phyloP scores from a whole-genome alignment of 2,329 filamentous ascomycete species.

The Pseudogymnoascus sp. region DNA sequence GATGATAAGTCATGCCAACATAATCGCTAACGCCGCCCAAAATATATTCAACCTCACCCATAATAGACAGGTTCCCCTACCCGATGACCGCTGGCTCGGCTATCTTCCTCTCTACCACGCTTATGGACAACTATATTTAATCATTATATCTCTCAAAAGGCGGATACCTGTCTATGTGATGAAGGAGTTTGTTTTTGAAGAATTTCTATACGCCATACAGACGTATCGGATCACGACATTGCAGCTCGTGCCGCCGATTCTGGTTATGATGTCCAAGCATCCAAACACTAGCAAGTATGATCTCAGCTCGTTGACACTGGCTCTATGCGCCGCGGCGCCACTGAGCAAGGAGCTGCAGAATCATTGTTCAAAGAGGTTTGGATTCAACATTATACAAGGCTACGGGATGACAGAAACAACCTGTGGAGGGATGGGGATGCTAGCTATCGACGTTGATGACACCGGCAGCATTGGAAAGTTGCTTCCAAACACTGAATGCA shows the following conservation, averaged over 20 bases:
- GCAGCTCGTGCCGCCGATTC: constrained; percentile 49
- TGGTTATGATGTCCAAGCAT: constrained; percentile 54
- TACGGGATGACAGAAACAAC: constrained; percentile 57
- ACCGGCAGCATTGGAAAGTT: constrained; percentile 47
- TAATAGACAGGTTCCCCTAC: constrained; percentile 25
- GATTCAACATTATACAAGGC: constrained; percentile 41
- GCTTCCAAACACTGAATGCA: constrained; percentile 46
- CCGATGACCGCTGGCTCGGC: constrained; percentile 43
- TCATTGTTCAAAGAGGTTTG: constrained; percentile 39
- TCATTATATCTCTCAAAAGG: constrained; percentile 39
- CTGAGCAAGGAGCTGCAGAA: constrained; percentile 36
- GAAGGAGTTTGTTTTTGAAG: constrained; percentile 46
- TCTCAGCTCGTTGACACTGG: constrained; percentile 40
- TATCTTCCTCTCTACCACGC: constrained; percentile 63
- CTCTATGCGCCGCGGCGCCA: constrained; percentile 49
- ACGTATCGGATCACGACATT: constrained; percentile 47
- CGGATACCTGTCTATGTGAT: constrained; percentile 48
- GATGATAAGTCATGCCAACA: constrained; percentile 41
- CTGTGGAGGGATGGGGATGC: constrained; percentile 37
- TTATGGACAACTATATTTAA: constrained; percentile 48
- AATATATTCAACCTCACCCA: constrained; percentile 38
- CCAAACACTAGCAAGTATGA: constrained; percentile 45
- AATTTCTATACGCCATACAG: constrained; percentile 44
- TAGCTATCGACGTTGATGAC: constrained; percentile 32
- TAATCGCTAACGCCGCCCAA: constrained; percentile 45